Base-by-base conservation (phyloP, 2,329 filamentous ascomycete genomes). In the Fusarium piperis region DNA sequence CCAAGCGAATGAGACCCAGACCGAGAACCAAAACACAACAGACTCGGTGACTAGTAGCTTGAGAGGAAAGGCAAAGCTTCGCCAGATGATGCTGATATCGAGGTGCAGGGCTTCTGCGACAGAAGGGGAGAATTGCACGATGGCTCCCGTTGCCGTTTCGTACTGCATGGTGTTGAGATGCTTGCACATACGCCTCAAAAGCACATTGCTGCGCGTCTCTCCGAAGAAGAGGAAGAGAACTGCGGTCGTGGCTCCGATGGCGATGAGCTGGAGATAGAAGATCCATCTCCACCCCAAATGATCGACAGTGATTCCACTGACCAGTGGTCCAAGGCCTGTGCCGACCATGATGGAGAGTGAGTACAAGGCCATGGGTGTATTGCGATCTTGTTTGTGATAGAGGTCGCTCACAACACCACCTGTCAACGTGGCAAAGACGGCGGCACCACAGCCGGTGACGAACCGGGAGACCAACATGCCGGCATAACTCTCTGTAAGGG, bases 1-100 rank as follows among this genome's bases (percentile, higher is more conserved):
- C 90, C 91, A 94, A 55, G 87, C 89, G 79, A 94, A 94, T 0
- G 90, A 85, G 0, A 91, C 88, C 90, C 92, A 94, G 4, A 92
- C 81, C 0, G 89, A 90, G 80, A 94, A 94, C 82, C 85, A 89
- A 76, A 89, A 89, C 1, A 91, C 87, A 13, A 90, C 87, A 0
- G 88, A 87, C 68, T 91, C 89, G 0, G 88, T 90, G 26, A 85
- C 74, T 7, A 91, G 84, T 6, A 91, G 84, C 9, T 73, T 75
- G 1, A 83, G 58, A 0, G 82, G 82, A 16, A 79, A 76, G 2
- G 65, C 71, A 56, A 81, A 79, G 39, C 75, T 77, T 13, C 71
- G 41, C 71, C 72, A 76, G 6, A 81, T 53, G 12, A 79, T 72
- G 10, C 60, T 60, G 16, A 76, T 57, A 4, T 69, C 72, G 2